Evolutionary conservation across 225 moss, liverwort and hornwort genomes (phyloP).

Genomic region (Neckera pumila): DNA sequence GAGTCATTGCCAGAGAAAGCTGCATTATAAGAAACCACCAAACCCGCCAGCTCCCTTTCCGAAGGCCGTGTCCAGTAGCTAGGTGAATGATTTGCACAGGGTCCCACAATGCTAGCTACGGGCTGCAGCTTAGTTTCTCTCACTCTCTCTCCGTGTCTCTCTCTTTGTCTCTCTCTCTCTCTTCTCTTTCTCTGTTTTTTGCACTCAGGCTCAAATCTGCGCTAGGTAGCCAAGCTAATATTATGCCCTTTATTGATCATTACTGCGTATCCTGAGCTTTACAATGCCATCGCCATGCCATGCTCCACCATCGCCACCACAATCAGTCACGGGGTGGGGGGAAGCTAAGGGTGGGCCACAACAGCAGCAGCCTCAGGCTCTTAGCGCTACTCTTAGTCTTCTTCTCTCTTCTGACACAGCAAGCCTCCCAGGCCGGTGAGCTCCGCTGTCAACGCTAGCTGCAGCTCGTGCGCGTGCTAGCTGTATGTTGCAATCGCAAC

Average conservation of each 20-base stretch:
- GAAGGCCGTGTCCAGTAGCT: neutral
- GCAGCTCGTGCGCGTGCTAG: neutral
- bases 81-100: slow-evolving; percentile 27
- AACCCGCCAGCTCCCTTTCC: neutral
- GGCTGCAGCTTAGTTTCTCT: too few relatives aligned
- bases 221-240: neutral
- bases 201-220: neutral
- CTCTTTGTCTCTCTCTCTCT: neutral
- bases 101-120: neutral
- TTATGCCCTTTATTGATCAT: neutral
- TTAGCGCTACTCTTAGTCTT: neutral
- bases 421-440: neutral
- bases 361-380: neutral
- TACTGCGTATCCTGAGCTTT: neutral
- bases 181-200: too few relatives aligned
- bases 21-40: neutral
- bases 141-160: neutral
- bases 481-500: neutral
- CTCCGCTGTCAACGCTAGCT: neutral
- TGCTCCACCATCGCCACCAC: neutral
- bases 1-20: neutral
- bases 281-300: neutral
- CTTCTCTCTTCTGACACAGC: neutral
- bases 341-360: neutral
- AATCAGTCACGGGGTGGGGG: neutral